These are phyloP conservation scores for Backusella tuberculispora DNA, from an alignment of 192 early-diverging fungal genomes.

Conservation along the genomic window DNA sequence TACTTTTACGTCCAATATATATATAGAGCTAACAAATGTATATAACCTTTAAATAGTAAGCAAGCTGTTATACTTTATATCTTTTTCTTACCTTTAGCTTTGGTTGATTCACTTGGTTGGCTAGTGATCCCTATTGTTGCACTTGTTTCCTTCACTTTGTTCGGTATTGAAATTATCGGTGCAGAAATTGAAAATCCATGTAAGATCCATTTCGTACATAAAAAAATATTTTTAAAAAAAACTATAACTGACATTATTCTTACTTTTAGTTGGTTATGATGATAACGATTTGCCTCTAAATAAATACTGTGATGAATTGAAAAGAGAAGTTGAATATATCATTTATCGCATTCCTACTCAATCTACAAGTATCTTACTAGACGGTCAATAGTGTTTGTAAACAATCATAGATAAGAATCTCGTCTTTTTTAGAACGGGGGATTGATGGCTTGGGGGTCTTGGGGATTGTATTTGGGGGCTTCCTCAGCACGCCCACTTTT, in stretches of 20 bases:
- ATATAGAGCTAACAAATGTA: background rate
- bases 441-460: too few relatives aligned
- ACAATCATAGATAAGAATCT: background rate
- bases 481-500: too few relatives aligned
- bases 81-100: constrained; percentile 64
- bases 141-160: constrained; percentile 67
- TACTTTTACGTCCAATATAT: background rate
- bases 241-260: background rate
- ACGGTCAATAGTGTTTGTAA: constrained; percentile 33
- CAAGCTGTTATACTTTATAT: constrained; percentile 68
- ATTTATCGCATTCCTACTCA: constrained; percentile 43
- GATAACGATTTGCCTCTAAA: constrained; percentile 59
- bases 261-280: constrained; percentile 55
- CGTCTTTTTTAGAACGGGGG: too few relatives aligned
- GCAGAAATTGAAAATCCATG: constrained; percentile 86
- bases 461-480: too few relatives aligned
- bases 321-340: constrained; percentile 58
- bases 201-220: constrained; percentile 11
- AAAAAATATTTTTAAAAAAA: constrained; percentile 42
- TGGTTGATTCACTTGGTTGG: constrained; percentile 49
- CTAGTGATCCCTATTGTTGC: constrained; percentile 62
- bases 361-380: constrained; percentile 29
- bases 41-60: constrained; percentile 42
- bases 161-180: constrained; percentile 80
- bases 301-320: constrained; percentile 55